Conservation (phyloP, 2,329 filamentous ascomycete species). For the Microsporum audouinii region DNA sequence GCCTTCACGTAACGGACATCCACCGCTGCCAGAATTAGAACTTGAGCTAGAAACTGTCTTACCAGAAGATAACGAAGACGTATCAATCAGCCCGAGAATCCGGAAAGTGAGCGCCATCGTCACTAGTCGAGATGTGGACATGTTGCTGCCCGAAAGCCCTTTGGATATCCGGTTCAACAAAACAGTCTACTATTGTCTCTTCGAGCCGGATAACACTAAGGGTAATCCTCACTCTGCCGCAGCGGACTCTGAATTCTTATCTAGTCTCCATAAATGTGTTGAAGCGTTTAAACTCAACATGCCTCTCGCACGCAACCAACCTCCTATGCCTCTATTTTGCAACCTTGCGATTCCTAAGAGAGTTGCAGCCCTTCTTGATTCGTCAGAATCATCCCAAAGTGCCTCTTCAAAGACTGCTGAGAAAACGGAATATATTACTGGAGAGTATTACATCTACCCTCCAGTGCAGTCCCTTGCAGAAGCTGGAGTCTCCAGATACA, state of each 20-base stretch:
- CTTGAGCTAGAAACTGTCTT: constrained; percentile 25
- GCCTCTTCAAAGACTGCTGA: not conserved
- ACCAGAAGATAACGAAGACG: not conserved
- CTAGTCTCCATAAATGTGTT: constrained; percentile 18
- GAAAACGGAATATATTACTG: constrained; percentile 14
- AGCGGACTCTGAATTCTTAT: constrained; percentile 10
- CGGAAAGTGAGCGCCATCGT: constrained; percentile 23
- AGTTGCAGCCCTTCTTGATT: not conserved
- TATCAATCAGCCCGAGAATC: constrained; percentile 14
- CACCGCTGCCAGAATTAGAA: constrained; percentile 20
- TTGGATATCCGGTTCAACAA: constrained; percentile 32
- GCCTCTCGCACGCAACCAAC: constrained; percentile 6
- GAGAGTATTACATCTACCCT: constrained; percentile 26
- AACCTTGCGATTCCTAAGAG: constrained; percentile 22
- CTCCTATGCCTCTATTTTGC: constrained; percentile 23
- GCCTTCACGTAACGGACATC: constrained; percentile 18
- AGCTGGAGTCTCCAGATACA: constrained; percentile 23
- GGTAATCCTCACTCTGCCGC: not conserved
- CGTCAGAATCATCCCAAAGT: not conserved
- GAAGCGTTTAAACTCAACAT: constrained; percentile 15
- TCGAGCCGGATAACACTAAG: constrained; percentile 8
- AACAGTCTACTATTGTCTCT: constrained; percentile 23
- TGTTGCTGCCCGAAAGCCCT: constrained; percentile 29
- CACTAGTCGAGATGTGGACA: constrained; percentile 25
- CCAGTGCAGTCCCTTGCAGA: constrained; percentile 22